phyloP scores from a whole-genome alignment of 148 eudicot species.

The Pharnaceum exiguum region DNA sequence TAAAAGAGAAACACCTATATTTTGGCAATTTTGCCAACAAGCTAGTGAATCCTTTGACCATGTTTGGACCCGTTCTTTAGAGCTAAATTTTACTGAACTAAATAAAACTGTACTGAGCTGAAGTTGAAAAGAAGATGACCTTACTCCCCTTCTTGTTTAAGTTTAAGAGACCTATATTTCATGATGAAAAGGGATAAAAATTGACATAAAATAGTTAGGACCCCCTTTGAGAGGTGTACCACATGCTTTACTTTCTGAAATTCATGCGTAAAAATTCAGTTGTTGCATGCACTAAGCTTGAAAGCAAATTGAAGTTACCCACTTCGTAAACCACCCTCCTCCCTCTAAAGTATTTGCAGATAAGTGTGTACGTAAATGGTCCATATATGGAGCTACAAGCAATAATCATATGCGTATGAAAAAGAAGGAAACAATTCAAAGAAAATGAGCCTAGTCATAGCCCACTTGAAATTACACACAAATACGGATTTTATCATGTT shows the following conservation, averaged over 20 bases:
- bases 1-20: no score
- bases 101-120: no score
- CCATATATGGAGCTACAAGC: conserved; percentile 12
- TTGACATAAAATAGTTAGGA: background rate
- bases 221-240: conserved; percentile 8
- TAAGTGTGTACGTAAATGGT: conserved; percentile 12
- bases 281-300: conserved; percentile 13
- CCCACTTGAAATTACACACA: background rate
- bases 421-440: background rate
- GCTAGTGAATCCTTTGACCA: no score
- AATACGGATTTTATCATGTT: no score
- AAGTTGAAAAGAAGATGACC: no score
- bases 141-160: background rate
- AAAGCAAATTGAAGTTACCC: background rate
- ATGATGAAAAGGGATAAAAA: background rate
- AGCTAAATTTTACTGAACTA: no score
- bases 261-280: conserved; percentile 19
- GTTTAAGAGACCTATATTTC: background rate
- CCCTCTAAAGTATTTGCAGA: background rate
- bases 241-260: conserved; percentile 12
- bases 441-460: background rate
- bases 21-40: no score
- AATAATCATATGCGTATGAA: background rate
- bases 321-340: background rate
- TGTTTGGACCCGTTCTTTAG: no score